These are phyloP conservation scores for Posidonia australis DNA, from an alignment of 106 monocot species.

Conservation along the genomic window DNA sequence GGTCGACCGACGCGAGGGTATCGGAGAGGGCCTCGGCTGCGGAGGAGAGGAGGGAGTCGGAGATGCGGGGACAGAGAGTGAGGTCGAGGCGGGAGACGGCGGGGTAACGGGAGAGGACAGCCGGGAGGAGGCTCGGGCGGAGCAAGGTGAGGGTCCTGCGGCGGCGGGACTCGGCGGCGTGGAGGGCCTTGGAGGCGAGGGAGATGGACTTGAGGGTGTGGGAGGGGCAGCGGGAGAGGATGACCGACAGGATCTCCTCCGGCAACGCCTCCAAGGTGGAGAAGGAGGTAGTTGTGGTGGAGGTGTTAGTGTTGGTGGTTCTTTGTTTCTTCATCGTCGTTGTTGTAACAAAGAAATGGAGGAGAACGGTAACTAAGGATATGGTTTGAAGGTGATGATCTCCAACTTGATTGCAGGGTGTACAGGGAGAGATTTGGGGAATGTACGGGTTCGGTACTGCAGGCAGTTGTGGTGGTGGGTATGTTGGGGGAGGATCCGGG, in stretches of 20 bases:
- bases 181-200: conserved; percentile 36
- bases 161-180: conserved; percentile 51
- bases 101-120: conserved; percentile 42
- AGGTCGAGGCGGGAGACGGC: conserved; percentile 38
- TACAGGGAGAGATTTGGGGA: too few relatives aligned
- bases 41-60: conserved; percentile 33
- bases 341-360: too few relatives aligned
- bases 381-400: too few relatives aligned
- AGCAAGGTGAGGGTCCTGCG: conserved; percentile 41
- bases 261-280: conserved; percentile 35
- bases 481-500: too few relatives aligned
- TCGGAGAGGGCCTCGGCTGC: conserved; percentile 7
- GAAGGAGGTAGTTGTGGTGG: background rate
- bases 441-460: too few relatives aligned
- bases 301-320: background rate
- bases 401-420: too few relatives aligned
- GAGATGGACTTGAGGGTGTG: conserved; percentile 48
- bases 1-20: conserved; percentile 35
- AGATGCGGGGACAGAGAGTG: conserved; percentile 39
- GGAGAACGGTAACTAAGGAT: too few relatives aligned
- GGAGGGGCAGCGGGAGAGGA: conserved; percentile 37
- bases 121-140: conserved; percentile 38
- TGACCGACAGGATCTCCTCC: conserved; percentile 52
- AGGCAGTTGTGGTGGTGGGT: too few relatives aligned
- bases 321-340: too few relatives aligned